phyloP scores from a whole-genome alignment of 768 basidiomycete species.

The Mycena amicta region DNA sequence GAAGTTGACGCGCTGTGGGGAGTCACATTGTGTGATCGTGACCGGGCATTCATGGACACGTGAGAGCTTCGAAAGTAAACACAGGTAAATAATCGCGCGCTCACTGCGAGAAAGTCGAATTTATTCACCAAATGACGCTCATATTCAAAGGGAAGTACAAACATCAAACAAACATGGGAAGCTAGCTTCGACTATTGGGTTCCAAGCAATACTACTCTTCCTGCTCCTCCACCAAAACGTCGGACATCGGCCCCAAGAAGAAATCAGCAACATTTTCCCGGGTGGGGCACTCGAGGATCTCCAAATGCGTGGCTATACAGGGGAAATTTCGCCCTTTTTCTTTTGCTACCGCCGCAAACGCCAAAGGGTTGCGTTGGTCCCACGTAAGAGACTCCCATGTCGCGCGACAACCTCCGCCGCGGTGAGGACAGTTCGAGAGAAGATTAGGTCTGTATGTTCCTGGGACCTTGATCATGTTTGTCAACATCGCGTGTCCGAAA shows the following conservation, averaged over 20 bases:
- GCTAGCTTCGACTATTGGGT: no score
- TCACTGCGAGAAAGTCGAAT: no score
- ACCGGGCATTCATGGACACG: no score
- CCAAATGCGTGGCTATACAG: not conserved
- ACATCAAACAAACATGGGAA: no score
- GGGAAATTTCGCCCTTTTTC: not conserved
- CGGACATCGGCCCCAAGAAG: not conserved
- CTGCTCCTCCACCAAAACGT: no score
- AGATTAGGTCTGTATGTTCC: not conserved
- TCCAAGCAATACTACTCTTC: no score
- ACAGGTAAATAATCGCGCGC: no score
- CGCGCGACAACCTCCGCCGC: not conserved
- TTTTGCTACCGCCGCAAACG: not conserved
- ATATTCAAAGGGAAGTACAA: no score
- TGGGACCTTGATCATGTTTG: not conserved
- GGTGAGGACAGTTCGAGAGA: not conserved
- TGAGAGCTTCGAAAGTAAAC: no score
- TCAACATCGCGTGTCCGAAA: not conserved
- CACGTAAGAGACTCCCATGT: not conserved
- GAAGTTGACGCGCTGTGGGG: no score
- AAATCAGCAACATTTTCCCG: not conserved
- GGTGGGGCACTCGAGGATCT: not conserved
- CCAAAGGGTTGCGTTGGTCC: not conserved
- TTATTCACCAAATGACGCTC: no score
- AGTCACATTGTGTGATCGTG: no score